Evolutionary conservation across 257 asterid genomes (phyloP).

Genomic region (Solanum etuberosum): DNA sequence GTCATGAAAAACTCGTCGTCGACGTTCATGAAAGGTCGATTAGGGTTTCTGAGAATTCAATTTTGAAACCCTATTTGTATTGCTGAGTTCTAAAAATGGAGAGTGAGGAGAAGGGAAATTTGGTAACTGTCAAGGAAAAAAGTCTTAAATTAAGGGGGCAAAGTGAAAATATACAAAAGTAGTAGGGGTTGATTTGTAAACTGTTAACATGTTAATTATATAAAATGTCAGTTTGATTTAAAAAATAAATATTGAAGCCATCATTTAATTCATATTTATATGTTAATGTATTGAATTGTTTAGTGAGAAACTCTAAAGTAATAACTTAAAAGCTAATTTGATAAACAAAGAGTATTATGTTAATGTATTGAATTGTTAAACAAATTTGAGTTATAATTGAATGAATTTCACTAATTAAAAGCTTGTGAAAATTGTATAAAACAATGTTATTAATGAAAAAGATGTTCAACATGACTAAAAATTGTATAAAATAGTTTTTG

Average conservation of each 20-base stretch:
- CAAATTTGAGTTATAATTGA: background rate
- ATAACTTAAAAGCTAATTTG: too few relatives aligned
- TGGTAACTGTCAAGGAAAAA: background rate
- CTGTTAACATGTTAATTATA: background rate
- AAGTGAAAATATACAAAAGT: background rate
- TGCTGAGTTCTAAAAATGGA: background rate
- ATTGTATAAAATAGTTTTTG: too few relatives aligned
- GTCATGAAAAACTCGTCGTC: slow-evolving; percentile 29
- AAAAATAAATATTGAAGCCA: too few relatives aligned
- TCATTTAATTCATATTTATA: background rate
- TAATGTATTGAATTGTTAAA: background rate
- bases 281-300: background rate
- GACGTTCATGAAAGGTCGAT: slow-evolving; percentile 23
- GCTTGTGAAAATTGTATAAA: background rate
- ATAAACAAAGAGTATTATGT: too few relatives aligned
- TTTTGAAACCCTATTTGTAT: background rate
- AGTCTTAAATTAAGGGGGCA: background rate
- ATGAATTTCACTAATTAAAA: too few relatives aligned
- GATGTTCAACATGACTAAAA: too few relatives aligned
- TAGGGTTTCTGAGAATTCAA: background rate
- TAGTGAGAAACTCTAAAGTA: too few relatives aligned
- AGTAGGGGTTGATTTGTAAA: background rate
- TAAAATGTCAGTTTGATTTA: background rate
- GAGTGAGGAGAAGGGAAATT: background rate
- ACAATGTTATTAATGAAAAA: background rate